Conservation (phyloP, 2,329 filamentous ascomycete genomes). For the Pestalotiopsis sp. region DNA sequence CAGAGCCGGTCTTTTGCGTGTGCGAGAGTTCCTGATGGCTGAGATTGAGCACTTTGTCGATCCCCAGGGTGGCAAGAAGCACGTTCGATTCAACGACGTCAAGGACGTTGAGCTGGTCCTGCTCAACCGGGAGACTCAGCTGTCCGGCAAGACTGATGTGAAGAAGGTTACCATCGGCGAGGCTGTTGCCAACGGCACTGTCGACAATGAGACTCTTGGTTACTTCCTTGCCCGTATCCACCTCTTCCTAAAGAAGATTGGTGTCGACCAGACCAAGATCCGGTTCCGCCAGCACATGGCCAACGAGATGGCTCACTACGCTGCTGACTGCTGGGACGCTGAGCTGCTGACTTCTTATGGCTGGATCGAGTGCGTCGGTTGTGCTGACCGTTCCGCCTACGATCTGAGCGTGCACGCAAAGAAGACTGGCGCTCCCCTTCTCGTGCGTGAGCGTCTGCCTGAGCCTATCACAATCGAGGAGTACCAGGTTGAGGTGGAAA, state of each 20-base stretch:
- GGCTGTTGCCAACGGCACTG: slow-evolving; percentile 78
- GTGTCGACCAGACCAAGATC: slow-evolving; percentile 84
- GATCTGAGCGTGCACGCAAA: slow-evolving; percentile 91
- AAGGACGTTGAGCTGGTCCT: slow-evolving; percentile 82
- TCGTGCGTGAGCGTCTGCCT: slow-evolving; percentile 80
- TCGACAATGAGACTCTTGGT: slow-evolving; percentile 97
- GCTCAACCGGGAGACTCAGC: slow-evolving; percentile 82
- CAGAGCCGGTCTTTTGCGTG: slow-evolving; percentile 84
- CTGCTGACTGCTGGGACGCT: slow-evolving; percentile 96
- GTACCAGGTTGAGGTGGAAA: slow-evolving; percentile 85
- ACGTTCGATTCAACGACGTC: slow-evolving; percentile 83
- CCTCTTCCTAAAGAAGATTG: slow-evolving; percentile 85
- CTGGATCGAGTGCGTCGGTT: slow-evolving; percentile 98
- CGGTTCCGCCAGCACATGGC: slow-evolving; percentile 97
- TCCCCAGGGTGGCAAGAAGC: slow-evolving; percentile 92
- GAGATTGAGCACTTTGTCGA: slow-evolving; percentile 99
- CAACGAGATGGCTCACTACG: slow-evolving; percentile 83
- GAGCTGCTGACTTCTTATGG: slow-evolving; percentile 90
- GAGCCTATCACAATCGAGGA: slow-evolving; percentile 82
- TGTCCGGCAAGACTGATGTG: slow-evolving; percentile 79
- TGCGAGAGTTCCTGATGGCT: slow-evolving; percentile 97
- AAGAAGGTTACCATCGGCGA: slow-evolving; percentile 79
- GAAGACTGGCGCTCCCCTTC: slow-evolving; percentile 83
- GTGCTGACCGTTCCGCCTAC: slow-evolving; percentile 93
- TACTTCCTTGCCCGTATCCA: slow-evolving; percentile 97